These are phyloP conservation scores for Candida fluviatilis DNA, from an alignment of 805 yeast species.

Conservation along the genomic window DNA sequence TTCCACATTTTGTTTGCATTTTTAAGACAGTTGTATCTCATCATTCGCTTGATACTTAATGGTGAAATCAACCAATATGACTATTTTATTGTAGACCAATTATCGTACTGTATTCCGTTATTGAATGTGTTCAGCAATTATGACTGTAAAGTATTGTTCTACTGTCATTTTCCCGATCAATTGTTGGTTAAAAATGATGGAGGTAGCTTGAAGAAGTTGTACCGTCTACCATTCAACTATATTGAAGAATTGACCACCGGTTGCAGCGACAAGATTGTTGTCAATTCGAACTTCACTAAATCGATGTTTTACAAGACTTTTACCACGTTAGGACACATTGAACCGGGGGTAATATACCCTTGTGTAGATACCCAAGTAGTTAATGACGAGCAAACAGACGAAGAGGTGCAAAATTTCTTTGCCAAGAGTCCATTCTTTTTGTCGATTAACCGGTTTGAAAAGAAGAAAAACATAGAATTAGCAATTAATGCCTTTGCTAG, in stretches of 20 bases:
- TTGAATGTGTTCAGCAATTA: constrained; percentile 42
- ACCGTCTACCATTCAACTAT: constrained; percentile 80
- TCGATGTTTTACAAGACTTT: constrained; percentile 66
- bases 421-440: constrained; percentile 45
- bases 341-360: constrained; percentile 65
- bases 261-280: constrained; percentile 74
- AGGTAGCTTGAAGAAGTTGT: constrained; percentile 51
- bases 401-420: constrained; percentile 33
- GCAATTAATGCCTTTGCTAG: constrained; percentile 68
- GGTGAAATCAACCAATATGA: constrained; percentile 55
- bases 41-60: constrained; percentile 40
- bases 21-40: constrained; percentile 72
- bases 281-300: constrained; percentile 83
- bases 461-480: constrained; percentile 74
- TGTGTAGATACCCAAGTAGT: constrained; percentile 56
- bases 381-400: constrained; percentile 18
- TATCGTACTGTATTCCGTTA: constrained; percentile 79
- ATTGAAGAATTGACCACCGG: constrained; percentile 79
- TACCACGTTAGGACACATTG: constrained; percentile 25
- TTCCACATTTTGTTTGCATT: constrained; percentile 81
- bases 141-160: constrained; percentile 61
- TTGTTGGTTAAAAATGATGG: constrained; percentile 56
- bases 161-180: constrained; percentile 96
- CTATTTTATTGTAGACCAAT: constrained; percentile 80
- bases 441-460: constrained; percentile 85